phyloP scores from a whole-genome alignment of 2,329 filamentous ascomycete species.

The Clonostachys rhizophaga region DNA sequence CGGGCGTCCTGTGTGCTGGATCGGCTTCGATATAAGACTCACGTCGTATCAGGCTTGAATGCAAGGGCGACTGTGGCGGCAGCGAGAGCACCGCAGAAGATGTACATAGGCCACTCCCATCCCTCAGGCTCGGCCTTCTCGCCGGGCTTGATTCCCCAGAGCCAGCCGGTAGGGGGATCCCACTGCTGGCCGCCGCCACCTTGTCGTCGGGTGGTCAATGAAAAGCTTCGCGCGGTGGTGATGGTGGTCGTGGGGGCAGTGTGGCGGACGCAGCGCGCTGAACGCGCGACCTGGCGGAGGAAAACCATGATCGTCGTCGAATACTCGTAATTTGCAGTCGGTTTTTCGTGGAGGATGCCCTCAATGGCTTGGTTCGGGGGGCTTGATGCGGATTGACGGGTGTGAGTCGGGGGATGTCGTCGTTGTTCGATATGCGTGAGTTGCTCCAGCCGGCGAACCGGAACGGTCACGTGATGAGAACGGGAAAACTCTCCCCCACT shows the following conservation, averaged over 20 bases:
- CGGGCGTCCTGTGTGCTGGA: too few species aligned
- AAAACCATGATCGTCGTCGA: constrained; percentile 20
- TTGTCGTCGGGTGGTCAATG: constrained; percentile 34
- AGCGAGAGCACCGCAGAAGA: constrained; percentile 75
- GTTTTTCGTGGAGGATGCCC: constrained; percentile 6
- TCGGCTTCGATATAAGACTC: constrained; percentile 38
- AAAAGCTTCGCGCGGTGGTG: constrained; percentile 30
- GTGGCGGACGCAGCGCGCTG: constrained; percentile 29
- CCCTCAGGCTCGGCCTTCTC: constrained; percentile 96
- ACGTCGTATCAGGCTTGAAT: constrained; percentile 99
- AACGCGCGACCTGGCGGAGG: constrained; percentile 27
- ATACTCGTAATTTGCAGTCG: constrained; percentile 1
- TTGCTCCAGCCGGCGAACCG: constrained; percentile 1
- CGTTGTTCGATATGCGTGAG: constrained; percentile 6
- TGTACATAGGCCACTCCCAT: constrained; percentile 85
- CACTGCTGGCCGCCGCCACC: constrained; percentile 60
- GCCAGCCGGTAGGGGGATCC: constrained; percentile 86
- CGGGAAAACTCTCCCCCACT: background rate
- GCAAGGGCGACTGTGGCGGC: constrained; percentile 77
- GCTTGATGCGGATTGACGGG: background rate
- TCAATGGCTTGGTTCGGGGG: background rate
- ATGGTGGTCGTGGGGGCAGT: constrained; percentile 7
- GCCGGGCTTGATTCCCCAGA: constrained; percentile 90
- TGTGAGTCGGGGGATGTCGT: constrained; percentile 8
- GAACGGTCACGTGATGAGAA: background rate